These are phyloP conservation scores for Fragaria ananassa DNA, from an alignment of 306 rosid genomes.

Conservation along the genomic window DNA sequence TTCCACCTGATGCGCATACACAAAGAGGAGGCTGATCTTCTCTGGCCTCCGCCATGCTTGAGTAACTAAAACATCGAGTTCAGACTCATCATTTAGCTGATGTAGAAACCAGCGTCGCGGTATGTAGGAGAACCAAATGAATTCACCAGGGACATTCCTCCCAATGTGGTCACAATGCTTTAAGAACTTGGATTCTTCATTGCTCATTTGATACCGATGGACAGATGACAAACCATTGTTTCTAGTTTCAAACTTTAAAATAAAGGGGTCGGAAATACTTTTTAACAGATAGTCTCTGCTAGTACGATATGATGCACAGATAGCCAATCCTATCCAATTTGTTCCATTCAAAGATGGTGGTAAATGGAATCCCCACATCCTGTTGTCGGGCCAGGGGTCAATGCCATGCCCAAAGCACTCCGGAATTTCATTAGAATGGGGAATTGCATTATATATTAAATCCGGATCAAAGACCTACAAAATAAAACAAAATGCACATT, in stretches of 20 bases:
- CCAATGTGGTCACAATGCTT: too few species aligned
- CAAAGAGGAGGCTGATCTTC: too few species aligned
- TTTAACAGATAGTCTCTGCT: too few species aligned
- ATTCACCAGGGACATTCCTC: background rate
- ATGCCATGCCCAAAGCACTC: background rate
- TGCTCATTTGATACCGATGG: background rate
- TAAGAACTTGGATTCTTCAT: background rate
- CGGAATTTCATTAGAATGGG: background rate
- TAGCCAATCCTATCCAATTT: background rate
- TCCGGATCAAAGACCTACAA: background rate
- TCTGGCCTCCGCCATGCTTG: too few species aligned
- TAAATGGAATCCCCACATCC: background rate
- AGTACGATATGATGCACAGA: background rate
- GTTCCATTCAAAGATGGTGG: background rate
- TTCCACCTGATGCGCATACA: too few species aligned
- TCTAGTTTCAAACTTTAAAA: too few species aligned
- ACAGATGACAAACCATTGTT: background rate
- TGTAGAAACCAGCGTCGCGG: constrained; percentile 5
- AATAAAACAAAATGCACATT: background rate
- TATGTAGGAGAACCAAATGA: constrained; percentile 12
- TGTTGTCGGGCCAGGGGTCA: background rate
- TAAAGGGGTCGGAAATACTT: too few species aligned
- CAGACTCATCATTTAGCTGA: background rate
- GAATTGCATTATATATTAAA: background rate
- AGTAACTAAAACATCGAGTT: too few species aligned